Evolutionary conservation across 139 green algal genomes (phyloP).

Genomic region (Nannochloris sp.): DNA sequence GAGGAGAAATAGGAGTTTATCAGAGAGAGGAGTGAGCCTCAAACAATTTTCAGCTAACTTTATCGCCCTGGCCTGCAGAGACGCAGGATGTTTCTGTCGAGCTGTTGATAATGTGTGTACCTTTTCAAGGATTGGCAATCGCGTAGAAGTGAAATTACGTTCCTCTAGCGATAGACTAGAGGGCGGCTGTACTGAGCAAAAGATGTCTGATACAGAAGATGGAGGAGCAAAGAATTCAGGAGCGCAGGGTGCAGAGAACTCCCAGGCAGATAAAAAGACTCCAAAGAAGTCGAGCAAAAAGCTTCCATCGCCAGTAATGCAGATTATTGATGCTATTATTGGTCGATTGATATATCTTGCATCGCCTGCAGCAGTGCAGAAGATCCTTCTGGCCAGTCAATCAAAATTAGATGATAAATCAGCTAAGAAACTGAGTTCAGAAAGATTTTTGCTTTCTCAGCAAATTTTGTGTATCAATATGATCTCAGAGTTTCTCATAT

Average conservation of each 20-base stretch:
- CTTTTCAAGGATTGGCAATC: too few relatives aligned
- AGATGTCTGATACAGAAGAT: too few relatives aligned
- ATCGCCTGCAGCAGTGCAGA: too few relatives aligned
- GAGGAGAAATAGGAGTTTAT: neutral
- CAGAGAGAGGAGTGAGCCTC: conserved; percentile 22
- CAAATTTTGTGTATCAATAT: neutral
- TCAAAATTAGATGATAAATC: neutral
- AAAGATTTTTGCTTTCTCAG: neutral
- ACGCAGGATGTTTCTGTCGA: conserved; percentile 69
- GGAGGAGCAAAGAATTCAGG: too few relatives aligned
- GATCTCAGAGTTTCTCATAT: neutral
- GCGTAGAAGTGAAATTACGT: too few relatives aligned
- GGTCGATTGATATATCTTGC: neutral
- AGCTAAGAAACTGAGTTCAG: neutral
- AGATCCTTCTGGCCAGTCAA: too few relatives aligned
- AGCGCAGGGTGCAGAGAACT: neutral
- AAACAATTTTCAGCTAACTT: conserved; percentile 46
- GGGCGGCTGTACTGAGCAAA: too few relatives aligned
- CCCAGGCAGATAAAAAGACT: neutral
- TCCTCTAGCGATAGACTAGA: too few relatives aligned
- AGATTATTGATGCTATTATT: neutral
- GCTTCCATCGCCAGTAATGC: neutral
- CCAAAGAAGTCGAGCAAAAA: neutral
- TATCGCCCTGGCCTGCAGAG: conserved; percentile 41
- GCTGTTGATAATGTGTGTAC: conserved; percentile 15